Conservation (phyloP, 345 rosid genomes). For the Hibiscus tridactylites region DNA sequence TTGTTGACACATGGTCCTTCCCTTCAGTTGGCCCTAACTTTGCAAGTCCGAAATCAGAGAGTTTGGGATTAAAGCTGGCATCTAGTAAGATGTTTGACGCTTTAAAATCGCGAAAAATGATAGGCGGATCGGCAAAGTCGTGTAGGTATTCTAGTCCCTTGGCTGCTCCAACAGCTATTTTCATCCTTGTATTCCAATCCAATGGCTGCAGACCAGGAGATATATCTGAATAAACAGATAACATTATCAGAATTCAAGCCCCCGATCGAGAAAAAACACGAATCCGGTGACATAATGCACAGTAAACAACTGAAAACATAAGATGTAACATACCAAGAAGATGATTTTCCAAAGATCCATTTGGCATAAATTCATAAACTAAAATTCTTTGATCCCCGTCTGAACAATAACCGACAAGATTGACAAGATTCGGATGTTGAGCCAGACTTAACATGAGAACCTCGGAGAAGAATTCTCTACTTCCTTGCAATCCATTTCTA, state of each 20-base stretch:
- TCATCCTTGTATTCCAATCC: slow-evolving; percentile 57
- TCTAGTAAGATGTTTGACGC: slow-evolving; percentile 59
- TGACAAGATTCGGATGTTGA: slow-evolving; percentile 52
- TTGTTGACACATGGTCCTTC: slow-evolving; percentile 56
- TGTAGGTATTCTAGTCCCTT: slow-evolving; percentile 54
- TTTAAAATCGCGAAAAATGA: slow-evolving; percentile 59
- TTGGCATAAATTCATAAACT: slow-evolving; percentile 52
- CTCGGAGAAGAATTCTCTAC: slow-evolving; percentile 60
- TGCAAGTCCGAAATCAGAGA: slow-evolving; percentile 74
- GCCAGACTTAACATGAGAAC: slow-evolving; percentile 53
- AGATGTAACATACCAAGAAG: slow-evolving; percentile 37
- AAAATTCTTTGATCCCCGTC: slow-evolving; percentile 61
- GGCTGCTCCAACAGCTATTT: slow-evolving; percentile 52
- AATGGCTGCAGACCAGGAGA: slow-evolving; percentile 28
- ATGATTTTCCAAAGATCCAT: slow-evolving; percentile 60
- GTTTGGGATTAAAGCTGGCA: slow-evolving; percentile 43
- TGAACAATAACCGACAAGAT: slow-evolving; percentile 50
- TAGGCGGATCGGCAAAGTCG: slow-evolving; percentile 43
- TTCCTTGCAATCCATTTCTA: slow-evolving; percentile 57
- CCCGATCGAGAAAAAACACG: background rate
- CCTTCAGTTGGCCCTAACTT: slow-evolving; percentile 58
- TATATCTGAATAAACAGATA: slow-evolving; percentile 29
- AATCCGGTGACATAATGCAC: background rate
- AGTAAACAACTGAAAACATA: background rate
- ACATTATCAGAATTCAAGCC: background rate